Conservation (phyloP, 2,329 filamentous ascomycete species). For the Alternaria sp. region DNA sequence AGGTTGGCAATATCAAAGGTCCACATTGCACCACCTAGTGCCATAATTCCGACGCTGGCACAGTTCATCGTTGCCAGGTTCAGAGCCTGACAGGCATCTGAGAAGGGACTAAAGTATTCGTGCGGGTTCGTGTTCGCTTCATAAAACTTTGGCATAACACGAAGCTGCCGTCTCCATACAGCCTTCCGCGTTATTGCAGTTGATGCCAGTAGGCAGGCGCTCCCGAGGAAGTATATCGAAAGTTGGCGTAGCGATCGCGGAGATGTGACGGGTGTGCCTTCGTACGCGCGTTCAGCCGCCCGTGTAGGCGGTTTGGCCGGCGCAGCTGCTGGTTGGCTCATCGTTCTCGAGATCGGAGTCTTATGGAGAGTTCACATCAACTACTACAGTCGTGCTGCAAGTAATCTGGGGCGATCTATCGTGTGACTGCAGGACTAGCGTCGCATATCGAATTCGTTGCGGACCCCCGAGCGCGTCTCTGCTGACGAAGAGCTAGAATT, state of each 20-base stretch:
- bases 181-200: slow-evolving; percentile 70
- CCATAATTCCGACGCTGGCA: slow-evolving; percentile 75
- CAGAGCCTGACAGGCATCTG: slow-evolving; percentile 83
- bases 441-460: slow-evolving; percentile 26
- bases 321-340: slow-evolving; percentile 32
- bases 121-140: slow-evolving; percentile 62
- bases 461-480: slow-evolving; percentile 23
- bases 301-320: slow-evolving; percentile 27
- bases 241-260: slow-evolving; percentile 68
- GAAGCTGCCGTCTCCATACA: slow-evolving; percentile 68
- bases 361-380: slow-evolving; percentile 36
- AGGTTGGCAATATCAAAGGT: slow-evolving; percentile 72
- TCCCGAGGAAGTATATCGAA: slow-evolving; percentile 76
- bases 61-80: slow-evolving; percentile 89
- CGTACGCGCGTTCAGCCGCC: slow-evolving; percentile 29
- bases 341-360: slow-evolving; percentile 30
- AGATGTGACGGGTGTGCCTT: slow-evolving; percentile 51
- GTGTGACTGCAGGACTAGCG: slow-evolving; percentile 30
- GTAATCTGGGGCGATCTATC: slow-evolving; percentile 21
- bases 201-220: slow-evolving; percentile 77
- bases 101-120: slow-evolving; percentile 65
- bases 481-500: not conserved
- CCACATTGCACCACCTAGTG: slow-evolving; percentile 76
- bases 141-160: slow-evolving; percentile 76
- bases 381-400: slow-evolving; percentile 9